Evolutionary conservation across 1,284 basidiomycete species (phyloP).

Genomic region (Meripilus lineatus): DNA sequence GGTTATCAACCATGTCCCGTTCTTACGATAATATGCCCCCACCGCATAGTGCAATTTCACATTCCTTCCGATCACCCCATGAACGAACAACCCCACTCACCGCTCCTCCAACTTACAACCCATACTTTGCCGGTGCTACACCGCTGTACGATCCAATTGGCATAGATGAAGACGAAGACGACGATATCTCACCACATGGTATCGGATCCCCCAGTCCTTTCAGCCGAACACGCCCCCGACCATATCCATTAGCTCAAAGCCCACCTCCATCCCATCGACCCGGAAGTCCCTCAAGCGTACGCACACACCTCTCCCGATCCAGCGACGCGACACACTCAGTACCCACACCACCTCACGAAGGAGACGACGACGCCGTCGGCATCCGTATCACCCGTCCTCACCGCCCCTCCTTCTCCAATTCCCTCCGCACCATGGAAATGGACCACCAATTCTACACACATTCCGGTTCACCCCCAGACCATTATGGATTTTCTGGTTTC

Average conservation of each 20-base stretch:
- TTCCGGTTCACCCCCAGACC: conserved; percentile 37
- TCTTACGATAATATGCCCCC: neutral
- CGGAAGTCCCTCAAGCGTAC: conserved; percentile 26
- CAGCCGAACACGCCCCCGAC: conserved; percentile 26
- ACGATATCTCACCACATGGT: conserved; percentile 6
- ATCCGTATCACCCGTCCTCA: conserved; percentile 23
- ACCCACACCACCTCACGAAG: conserved; percentile 23
- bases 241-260: conserved; percentile 25
- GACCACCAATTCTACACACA: conserved; percentile 30
- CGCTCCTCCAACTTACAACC: conserved; percentile 18
- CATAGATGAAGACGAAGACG: conserved; percentile 11
- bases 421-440: conserved; percentile 32
- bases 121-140: conserved; percentile 26
- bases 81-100: too few relatives aligned
- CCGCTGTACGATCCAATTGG: conserved; percentile 16
- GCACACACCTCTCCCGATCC: conserved; percentile 26
- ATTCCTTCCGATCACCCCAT: neutral
- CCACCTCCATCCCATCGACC: conserved; percentile 18
- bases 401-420: conserved; percentile 31
- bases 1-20: conserved; percentile 2
- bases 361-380: conserved; percentile 21
- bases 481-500: conserved; percentile 25
- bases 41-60: neutral
- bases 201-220: conserved; percentile 17
- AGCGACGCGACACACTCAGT: conserved; percentile 28